Evolutionary conservation across 2,329 filamentous ascomycete species (phyloP), one percentile per base, ranked within the genome.

Genomic region (Aspergillus japonicus): DNA sequence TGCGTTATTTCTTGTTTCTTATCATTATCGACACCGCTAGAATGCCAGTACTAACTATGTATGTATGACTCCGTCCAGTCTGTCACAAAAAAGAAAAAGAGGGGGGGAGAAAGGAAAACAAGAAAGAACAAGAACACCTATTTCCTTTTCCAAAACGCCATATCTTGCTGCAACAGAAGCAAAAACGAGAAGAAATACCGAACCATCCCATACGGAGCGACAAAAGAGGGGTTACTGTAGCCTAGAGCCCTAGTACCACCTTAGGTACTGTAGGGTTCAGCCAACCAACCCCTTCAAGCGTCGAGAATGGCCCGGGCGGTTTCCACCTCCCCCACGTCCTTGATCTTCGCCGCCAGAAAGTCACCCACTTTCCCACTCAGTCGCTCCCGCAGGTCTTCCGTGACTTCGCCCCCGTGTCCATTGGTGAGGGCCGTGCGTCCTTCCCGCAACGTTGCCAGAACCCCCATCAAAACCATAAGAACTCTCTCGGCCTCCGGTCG

Each of bases 401-500:
- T 73, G 19, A 77, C 69, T 16, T 69, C 68, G 42, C 72, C 72
- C 7, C 69, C 66, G 57, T 76, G 69, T 0, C 78, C 78, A 66
- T 81, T 81, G 39, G 73, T 69, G 44, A 76, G 65, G 5, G 72
- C 69, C 10, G 68, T 60, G 19, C 69, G 72, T 23, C 83, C 81
- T 54, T 80, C 77, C 58, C 82, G 81, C 24, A 90, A 69, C 5
- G 77, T 79, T 31, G 80, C 77, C 57, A 91, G 74, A 0, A 83
- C 82, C 55, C 79, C 78, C 33, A 89, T 70, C 16, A 91, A 76
- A 2, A 84, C 83, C 5, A 70, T 77, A 14, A 89, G 74, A 1
- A 90, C 83, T 68, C 83, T 83, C 65, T 87, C 84, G 0, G 86
- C 84, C 62, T 89, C 86, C 6, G 81, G 78, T 59, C 80, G 83